Conservation (phyloP, 257 asterid species). For the Solanum commersonii region DNA sequence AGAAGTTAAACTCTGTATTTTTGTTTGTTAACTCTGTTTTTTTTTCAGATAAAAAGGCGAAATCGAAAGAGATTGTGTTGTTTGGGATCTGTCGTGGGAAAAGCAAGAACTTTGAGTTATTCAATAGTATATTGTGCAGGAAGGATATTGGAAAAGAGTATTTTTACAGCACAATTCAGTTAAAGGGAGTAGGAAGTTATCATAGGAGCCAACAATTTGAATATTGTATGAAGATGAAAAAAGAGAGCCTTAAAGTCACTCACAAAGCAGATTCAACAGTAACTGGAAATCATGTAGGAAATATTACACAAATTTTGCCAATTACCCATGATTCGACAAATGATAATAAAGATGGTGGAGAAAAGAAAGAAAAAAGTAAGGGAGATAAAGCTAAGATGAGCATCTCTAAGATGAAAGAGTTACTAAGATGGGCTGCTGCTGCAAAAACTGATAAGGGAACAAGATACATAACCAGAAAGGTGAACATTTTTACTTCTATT, state of each 20-base stretch:
- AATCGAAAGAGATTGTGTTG: conserved; percentile 1
- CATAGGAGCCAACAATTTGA: conserved; percentile 14
- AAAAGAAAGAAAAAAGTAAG: conserved; percentile 19
- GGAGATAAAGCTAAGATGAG: conserved; percentile 26
- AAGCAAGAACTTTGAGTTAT: conserved; percentile 22
- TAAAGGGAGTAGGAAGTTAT: conserved; percentile 19
- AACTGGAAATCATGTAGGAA: not conserved
- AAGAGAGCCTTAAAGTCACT: conserved; percentile 17
- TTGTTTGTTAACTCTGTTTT: not conserved
- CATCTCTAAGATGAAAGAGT: conserved; percentile 54
- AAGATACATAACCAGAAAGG: conserved; percentile 52
- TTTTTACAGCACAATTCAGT: conserved; percentile 34
- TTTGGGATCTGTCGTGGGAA: not conserved
- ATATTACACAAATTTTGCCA: conserved; percentile 35
- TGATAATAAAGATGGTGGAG: not conserved
- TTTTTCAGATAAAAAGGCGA: conserved; percentile 2
- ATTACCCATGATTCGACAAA: conserved; percentile 16
- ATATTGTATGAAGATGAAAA: conserved; percentile 39
- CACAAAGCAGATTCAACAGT: conserved; percentile 19
- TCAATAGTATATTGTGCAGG: conserved; percentile 7
- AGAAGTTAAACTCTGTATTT: not conserved
- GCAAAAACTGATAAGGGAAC: conserved; percentile 49
- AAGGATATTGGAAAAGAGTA: conserved; percentile 40
- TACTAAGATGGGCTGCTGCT: conserved; percentile 72
- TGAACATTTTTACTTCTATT: not conserved